Conservation (phyloP, 345 rosid species). For the Populus nigra region DNA sequence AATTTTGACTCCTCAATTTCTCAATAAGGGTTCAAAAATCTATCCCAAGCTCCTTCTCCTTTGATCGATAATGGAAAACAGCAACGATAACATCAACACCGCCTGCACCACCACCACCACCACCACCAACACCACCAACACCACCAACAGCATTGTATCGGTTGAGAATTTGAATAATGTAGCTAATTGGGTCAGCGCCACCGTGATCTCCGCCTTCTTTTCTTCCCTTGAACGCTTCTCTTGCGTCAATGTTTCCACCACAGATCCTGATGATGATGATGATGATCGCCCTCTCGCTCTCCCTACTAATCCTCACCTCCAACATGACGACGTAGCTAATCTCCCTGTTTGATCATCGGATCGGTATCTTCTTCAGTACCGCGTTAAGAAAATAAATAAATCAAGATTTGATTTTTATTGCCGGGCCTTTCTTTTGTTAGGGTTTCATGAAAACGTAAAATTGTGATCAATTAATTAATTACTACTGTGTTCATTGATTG, state of each 20-base stretch:
- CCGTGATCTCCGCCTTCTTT: slow-evolving; percentile 80
- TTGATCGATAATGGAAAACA: slow-evolving; percentile 21
- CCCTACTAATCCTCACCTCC: slow-evolving; percentile 30
- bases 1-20: background rate
- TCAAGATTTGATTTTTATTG: background rate
- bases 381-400: background rate
- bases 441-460: background rate
- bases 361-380: background rate
- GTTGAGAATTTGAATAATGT: slow-evolving; percentile 49
- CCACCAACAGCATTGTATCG: slow-evolving; percentile 31
- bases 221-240: slow-evolving; percentile 85
- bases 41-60: background rate
- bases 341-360: slow-evolving; percentile 22
- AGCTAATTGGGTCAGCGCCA: slow-evolving; percentile 69
- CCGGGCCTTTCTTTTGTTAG: background rate
- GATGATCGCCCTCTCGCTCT: slow-evolving; percentile 58
- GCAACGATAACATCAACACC: background rate
- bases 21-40: background rate
- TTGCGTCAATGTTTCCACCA: slow-evolving; percentile 73
- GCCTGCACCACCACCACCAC: background rate
- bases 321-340: slow-evolving; percentile 25
- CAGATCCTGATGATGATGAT: slow-evolving; percentile 63
- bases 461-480: background rate
- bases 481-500: background rate
- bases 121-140: slow-evolving; percentile 4